Conservation (phyloP, 192 early-diverging fungal genomes). For the Backusella luteola region DNA sequence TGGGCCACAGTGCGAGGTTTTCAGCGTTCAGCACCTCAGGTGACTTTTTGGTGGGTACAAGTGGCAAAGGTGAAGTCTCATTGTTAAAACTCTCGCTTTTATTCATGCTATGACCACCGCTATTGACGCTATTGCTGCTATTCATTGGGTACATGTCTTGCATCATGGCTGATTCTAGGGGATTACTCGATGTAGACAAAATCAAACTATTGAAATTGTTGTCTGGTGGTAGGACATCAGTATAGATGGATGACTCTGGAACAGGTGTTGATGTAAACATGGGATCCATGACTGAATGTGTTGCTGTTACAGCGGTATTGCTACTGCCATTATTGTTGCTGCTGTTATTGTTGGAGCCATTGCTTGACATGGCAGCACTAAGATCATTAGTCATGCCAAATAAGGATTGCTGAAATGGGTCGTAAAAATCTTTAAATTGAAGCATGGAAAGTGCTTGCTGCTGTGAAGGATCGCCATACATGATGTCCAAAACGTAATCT, state of each 20-base stretch:
- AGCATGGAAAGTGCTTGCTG: slow-evolving; percentile 20
- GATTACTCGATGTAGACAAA: background rate
- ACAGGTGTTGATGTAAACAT: background rate
- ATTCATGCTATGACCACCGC: background rate
- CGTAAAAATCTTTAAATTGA: slow-evolving; percentile 22
- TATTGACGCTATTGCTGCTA: background rate
- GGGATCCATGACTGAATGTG: background rate
- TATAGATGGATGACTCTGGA: background rate
- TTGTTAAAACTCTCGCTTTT: background rate
- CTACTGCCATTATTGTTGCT: background rate
- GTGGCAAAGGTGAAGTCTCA: background rate
- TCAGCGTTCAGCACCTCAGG: background rate
- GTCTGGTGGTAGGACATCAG: background rate
- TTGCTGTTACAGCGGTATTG: background rate
- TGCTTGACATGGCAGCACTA: background rate
- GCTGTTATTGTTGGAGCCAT: background rate
- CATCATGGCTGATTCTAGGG: background rate
- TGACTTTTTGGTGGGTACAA: background rate
- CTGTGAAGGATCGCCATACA: slow-evolving; percentile 30
- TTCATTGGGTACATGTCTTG: background rate
- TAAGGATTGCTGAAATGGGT: slow-evolving; percentile 15
- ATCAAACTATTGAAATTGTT: background rate
- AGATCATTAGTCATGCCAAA: slow-evolving; percentile 9
- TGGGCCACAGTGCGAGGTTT: slow-evolving; percentile 25
- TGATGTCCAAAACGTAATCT: slow-evolving; percentile 38